Evolutionary conservation across 2,329 filamentous ascomycete genomes (phyloP).

Genomic region (Dactylonectria macrodidyma): DNA sequence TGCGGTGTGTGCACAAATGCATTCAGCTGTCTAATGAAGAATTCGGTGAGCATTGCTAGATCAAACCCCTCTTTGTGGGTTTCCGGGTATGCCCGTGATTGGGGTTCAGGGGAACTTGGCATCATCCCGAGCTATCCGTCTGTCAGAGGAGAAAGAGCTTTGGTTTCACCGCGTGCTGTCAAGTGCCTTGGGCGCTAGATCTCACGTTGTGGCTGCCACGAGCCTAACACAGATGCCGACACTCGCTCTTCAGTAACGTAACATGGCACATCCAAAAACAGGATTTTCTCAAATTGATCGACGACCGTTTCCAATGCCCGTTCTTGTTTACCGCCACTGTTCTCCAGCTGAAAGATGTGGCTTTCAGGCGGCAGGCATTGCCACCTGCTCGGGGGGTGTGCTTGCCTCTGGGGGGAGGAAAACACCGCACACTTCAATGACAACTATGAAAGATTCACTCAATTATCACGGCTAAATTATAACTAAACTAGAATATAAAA

Average conservation of each 20-base stretch:
- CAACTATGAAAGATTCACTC: too few species aligned
- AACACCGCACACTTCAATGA: too few species aligned
- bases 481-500: too few species aligned
- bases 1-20: background rate
- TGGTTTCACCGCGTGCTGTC: slow-evolving; percentile 1
- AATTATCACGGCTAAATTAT: too few species aligned
- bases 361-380: background rate
- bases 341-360: slow-evolving; percentile 6
- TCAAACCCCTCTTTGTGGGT: background rate
- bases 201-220: background rate
- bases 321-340: slow-evolving; percentile 7
- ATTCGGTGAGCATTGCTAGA: background rate
- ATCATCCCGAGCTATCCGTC: slow-evolving; percentile 23
- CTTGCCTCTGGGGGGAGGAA: too few species aligned
- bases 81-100: background rate
- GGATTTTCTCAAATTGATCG: background rate
- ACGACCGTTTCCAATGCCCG: background rate
- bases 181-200: background rate
- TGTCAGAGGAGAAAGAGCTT: background rate
- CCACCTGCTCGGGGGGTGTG: background rate
- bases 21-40: background rate
- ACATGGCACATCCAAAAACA: background rate
- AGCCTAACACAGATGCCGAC: background rate
- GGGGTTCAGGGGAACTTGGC: slow-evolving; percentile 16
- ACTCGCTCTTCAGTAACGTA: background rate